Evolutionary conservation across 108 stramenopile genomes (phyloP).

Genomic region (Aureococcus anophagefferens): DNA sequence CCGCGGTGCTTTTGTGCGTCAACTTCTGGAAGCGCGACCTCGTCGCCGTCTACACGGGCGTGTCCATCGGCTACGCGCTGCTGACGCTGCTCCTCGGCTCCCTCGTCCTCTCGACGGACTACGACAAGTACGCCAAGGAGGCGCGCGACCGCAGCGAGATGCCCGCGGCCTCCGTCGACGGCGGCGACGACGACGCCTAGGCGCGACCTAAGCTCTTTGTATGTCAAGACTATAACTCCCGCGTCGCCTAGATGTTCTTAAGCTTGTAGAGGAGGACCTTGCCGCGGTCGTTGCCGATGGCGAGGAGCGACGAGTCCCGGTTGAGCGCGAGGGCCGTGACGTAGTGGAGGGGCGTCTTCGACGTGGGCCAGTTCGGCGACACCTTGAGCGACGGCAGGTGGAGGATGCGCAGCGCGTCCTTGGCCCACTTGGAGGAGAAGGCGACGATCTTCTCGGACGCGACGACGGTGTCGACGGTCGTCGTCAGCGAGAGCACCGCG

Average conservation of each 20-base stretch:
- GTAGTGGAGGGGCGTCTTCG: slow-evolving; percentile 40
- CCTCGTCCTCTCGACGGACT: slow-evolving; percentile 11
- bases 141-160: slow-evolving; percentile 11
- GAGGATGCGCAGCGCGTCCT: slow-evolving; percentile 41
- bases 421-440: slow-evolving; percentile 36
- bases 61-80: slow-evolving; percentile 37
- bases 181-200: no score
- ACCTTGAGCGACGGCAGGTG: slow-evolving; percentile 32
- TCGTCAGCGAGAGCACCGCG: slow-evolving; percentile 44
- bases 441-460: not conserved
- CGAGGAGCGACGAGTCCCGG: slow-evolving; percentile 28
- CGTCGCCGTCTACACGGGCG: slow-evolving; percentile 58
- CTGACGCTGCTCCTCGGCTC: not conserved
- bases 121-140: not conserved
- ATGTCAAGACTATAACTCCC: no score
- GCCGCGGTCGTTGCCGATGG: slow-evolving; percentile 49
- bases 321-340: slow-evolving; percentile 38
- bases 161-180: no score
- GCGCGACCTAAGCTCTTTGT: no score
- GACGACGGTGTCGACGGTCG: slow-evolving; percentile 19
- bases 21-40: slow-evolving; percentile 59
- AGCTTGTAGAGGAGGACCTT: slow-evolving; percentile 39
- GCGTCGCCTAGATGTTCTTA: not conserved
- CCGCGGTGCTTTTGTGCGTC: slow-evolving; percentile 53
- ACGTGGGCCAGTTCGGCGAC: slow-evolving; percentile 51